These are phyloP conservation scores for Ustilago shanxiensis DNA, from an alignment of 1,284 basidiomycete species.

Conservation along the genomic window DNA sequence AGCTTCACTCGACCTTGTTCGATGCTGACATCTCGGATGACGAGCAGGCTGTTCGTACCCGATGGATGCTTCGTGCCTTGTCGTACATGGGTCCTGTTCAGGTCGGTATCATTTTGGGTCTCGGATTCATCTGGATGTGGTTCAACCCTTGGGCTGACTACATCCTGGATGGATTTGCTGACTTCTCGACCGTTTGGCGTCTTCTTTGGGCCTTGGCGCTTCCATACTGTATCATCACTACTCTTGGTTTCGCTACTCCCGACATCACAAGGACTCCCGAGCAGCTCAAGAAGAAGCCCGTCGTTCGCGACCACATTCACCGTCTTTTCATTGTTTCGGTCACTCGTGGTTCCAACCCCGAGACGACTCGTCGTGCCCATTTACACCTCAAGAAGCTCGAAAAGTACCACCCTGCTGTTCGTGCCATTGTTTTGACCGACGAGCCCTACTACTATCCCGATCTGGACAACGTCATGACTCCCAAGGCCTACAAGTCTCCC, in stretches of 20 bases:
- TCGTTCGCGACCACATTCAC: conserved; percentile 71
- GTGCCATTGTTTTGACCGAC: conserved; percentile 71
- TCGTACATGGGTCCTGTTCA: conserved; percentile 69
- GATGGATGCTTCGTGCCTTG: conserved; percentile 66
- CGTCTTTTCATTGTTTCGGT: conserved; percentile 71
- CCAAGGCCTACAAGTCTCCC: conserved; percentile 71
- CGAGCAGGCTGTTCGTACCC: conserved; percentile 70
- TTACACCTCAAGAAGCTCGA: conserved; percentile 71
- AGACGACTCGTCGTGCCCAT: conserved; percentile 70
- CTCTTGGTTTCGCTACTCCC: conserved; percentile 65
- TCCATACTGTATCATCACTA: conserved; percentile 71
- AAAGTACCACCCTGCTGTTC: conserved; percentile 71
- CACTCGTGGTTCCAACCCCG: conserved; percentile 71
- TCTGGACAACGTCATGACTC: conserved; percentile 71
- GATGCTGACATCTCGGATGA: conserved; percentile 69
- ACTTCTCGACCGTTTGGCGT: conserved; percentile 70
- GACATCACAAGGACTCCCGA: conserved; percentile 70
- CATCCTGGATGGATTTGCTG: conserved; percentile 68
- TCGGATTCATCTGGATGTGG: conserved; percentile 70
- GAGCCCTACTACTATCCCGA: conserved; percentile 72
- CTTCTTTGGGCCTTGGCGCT: conserved; percentile 70
- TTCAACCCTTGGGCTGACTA: conserved; percentile 69
- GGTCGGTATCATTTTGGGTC: conserved; percentile 67
- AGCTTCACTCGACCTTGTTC: conserved; percentile 71
- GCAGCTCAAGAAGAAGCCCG: conserved; percentile 69